A percentile compares a stretch with the other conserved stretches of the same genome.
Conservation (phyloP, 2,329 filamentous ascomycete species). For the Hawksworthiomyces lignivorus region DNA sequence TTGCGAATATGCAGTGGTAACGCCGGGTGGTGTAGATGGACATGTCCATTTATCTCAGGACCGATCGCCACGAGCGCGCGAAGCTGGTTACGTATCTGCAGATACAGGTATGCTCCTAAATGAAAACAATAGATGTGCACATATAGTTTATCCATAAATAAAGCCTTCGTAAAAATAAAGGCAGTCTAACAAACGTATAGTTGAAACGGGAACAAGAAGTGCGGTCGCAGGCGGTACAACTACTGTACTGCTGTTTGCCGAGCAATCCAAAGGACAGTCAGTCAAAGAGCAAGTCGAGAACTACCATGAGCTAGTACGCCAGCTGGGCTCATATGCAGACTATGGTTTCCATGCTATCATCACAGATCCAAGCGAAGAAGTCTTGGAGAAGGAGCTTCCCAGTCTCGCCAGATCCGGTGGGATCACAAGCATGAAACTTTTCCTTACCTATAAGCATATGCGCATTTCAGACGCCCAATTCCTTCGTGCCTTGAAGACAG, state of each 20-base stretch:
- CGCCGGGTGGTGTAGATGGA: slow-evolving; percentile 24
- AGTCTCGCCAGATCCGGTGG: slow-evolving; percentile 21
- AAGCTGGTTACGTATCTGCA: slow-evolving; percentile 21
- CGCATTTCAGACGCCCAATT: slow-evolving; percentile 41
- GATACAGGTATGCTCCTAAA: slow-evolving; percentile 11
- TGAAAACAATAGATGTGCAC: too few species aligned
- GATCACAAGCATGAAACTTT: slow-evolving; percentile 41
- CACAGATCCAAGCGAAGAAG: slow-evolving; percentile 32
- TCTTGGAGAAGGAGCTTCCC: slow-evolving; percentile 25
- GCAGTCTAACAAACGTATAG: too few species aligned
- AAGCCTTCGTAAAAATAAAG: too few species aligned
- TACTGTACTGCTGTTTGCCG: slow-evolving; percentile 48
- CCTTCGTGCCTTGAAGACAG: slow-evolving; percentile 40
- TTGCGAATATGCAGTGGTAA: slow-evolving; percentile 9
- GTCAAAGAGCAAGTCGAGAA: slow-evolving; percentile 60
- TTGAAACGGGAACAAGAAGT: slow-evolving; percentile 37
- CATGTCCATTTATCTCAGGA: slow-evolving; percentile 29
- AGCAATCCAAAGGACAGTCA: slow-evolving; percentile 38
- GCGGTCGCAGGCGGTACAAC: slow-evolving; percentile 52
- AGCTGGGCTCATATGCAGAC: slow-evolving; percentile 47
- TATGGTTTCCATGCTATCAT: slow-evolving; percentile 48
- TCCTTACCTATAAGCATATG: slow-evolving; percentile 43
- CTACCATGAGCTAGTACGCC: slow-evolving; percentile 58
- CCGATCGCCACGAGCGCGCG: slow-evolving; percentile 15
- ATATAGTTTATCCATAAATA: too few species aligned